Conservation (phyloP, 1,139 yeast genomes). For the Magnusiomyces starmeri region DNA sequence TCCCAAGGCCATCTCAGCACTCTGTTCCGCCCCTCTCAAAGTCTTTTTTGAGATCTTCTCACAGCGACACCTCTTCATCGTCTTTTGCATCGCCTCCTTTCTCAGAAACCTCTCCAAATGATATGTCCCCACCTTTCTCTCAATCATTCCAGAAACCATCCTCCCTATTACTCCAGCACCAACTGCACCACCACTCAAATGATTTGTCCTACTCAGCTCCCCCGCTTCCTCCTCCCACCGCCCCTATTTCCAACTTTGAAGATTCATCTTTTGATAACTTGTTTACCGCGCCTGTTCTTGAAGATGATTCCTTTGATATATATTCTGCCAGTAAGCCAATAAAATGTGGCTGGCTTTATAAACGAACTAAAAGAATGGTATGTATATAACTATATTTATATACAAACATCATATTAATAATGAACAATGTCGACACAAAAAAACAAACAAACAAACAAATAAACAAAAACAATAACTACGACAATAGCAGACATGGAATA, state of each 20-base stretch:
- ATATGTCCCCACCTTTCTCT: too few species aligned
- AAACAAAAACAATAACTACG: not conserved
- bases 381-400: not conserved
- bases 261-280: not conserved
- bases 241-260: not conserved
- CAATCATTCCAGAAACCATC: too few species aligned
- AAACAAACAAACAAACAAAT: not conserved
- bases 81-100: too few species aligned
- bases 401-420: not conserved
- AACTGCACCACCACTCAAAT: too few species aligned
- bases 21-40: too few species aligned
- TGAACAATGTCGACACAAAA: not conserved
- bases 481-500: slow-evolving; percentile 38
- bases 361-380: slow-evolving; percentile 25
- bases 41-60: too few species aligned
- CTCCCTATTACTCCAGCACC: too few species aligned
- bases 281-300: not conserved
- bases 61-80: too few species aligned
- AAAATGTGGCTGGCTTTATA: slow-evolving; percentile 32
- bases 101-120: too few species aligned
- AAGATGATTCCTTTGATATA: not conserved
- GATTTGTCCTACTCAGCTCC: not conserved
- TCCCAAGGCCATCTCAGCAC: too few species aligned
- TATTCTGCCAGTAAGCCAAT: slow-evolving; percentile 14
- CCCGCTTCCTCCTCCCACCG: not conserved